Percentiles rank a stretch among this genome's conserved stretches.
phyloP scores from a whole-genome alignment of 345 rosid genomes.

The Eucalyptus curtisii region DNA sequence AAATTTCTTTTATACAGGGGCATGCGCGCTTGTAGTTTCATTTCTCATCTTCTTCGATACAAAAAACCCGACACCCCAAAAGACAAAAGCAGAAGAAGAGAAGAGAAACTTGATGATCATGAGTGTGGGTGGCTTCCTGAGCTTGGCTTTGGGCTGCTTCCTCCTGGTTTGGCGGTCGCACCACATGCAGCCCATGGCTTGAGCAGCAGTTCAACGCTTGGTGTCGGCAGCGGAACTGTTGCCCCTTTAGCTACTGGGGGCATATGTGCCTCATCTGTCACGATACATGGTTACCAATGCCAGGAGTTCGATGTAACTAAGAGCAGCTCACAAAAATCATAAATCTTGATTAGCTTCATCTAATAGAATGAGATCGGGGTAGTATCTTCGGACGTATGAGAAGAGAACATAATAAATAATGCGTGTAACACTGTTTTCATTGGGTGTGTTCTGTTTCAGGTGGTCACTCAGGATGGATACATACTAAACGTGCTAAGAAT shows the following conservation, averaged over 20 bases:
- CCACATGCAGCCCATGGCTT: constrained; percentile 11
- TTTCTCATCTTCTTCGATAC: background rate
- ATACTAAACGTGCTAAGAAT: constrained; percentile 71
- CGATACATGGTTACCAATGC: constrained; percentile 65
- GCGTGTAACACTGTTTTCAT: background rate
- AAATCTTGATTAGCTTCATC: background rate
- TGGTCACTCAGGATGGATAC: constrained; percentile 65
- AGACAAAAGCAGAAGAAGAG: background rate
- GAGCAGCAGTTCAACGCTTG: background rate
- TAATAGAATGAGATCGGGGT: background rate
- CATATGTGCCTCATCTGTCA: constrained; percentile 56
- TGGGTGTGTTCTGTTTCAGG: constrained; percentile 16
- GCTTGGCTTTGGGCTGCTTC: background rate
- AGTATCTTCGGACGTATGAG: background rate
- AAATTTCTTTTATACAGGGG: background rate
- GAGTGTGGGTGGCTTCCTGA: background rate
- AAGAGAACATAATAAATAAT: too few relatives aligned
- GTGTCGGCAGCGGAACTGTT: background rate
- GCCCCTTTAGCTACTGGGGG: constrained; percentile 13
- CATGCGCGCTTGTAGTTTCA: background rate
- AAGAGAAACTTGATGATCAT: background rate
- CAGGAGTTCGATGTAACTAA: constrained; percentile 57
- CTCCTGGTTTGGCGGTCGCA: constrained; percentile 1
- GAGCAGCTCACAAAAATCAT: background rate
- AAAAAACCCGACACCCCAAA: background rate